Evolutionary conservation across 768 basidiomycete species (phyloP), one percentile per base, ranked within the genome.

Genomic region (Lanmaoa pseudosensibilis): DNA sequence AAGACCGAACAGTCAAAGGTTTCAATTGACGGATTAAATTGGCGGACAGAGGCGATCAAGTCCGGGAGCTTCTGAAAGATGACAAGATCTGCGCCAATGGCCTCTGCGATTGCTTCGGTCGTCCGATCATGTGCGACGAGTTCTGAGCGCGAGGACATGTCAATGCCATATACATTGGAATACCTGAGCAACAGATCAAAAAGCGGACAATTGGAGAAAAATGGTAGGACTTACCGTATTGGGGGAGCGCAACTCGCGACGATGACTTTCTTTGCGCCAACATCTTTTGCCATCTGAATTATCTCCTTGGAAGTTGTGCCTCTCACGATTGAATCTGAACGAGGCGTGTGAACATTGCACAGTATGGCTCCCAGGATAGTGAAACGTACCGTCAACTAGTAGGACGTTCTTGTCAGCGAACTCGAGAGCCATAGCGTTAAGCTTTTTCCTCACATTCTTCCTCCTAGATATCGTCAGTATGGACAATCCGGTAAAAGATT

Each of bases 281-380:
- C 97, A 66, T 99, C 97, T 69, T 95, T 95, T 19, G 96, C 97
- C 95, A 99, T 98, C 70, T 98, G 95, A 25, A 99, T 83, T 59
- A 99, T 99, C 71, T 99, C 97, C 69, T 92, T 96, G 15, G 96
- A 98, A 0, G 97, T 99, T 1, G 97, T 99, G 6, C 97, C 97
- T 25, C 97, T 87, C 21, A 99, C 97, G 63, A 99, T 99, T 0
- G 97, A 98, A 74, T 99, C 96, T 97, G 57, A 44, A 40, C 50
- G 23, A 38, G 58, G 16, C 12, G 36, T 19, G 23, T 18, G 49
- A 37, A 41, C 19, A 33, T 40, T 2, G 27, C 19, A 33, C 15
- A n/a, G 34, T 1, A 50, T 8, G 21, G 7, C 11, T 16, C 13
- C 16, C 16, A 36, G 13, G 23, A 34, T 4, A 38, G 8, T 50